phyloP scores from a whole-genome alignment of 2,329 filamentous ascomycete genomes.

The Botryotinia convoluta region DNA sequence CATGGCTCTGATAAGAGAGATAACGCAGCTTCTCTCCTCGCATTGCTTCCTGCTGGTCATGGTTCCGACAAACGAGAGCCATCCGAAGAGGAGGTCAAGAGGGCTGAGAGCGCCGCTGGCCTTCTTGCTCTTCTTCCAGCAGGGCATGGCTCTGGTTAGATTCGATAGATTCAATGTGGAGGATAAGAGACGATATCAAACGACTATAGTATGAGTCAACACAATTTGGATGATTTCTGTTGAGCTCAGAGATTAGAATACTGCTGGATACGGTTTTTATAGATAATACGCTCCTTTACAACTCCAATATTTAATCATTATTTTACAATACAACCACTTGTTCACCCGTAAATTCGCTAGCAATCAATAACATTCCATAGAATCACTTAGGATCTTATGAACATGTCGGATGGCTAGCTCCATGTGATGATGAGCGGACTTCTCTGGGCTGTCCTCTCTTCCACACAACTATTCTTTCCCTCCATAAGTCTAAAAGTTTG shows the following conservation, averaged over 20 bases:
- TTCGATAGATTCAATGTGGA: background rate
- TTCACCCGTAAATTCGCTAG: background rate
- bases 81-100: background rate
- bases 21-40: background rate
- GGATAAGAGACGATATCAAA: background rate
- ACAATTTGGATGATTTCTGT: background rate
- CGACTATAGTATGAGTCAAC: background rate
- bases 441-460: background rate
- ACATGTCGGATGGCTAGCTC: background rate
- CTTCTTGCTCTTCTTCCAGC: background rate
- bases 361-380: too few species aligned
- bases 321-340: background rate
- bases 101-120: background rate
- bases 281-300: constrained; percentile 7
- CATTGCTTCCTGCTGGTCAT: background rate
- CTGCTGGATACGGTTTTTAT: constrained; percentile 6
- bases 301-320: background rate
- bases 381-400: too few species aligned
- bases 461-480: background rate
- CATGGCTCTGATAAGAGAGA: background rate
- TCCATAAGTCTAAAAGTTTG: background rate
- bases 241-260: constrained; percentile 4
- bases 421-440: background rate
- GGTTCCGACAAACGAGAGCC: background rate
- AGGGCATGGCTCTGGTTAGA: background rate